Evolutionary conservation across 257 asterid genomes (phyloP).

Genomic region (Oldenlandia corymbosa): DNA sequence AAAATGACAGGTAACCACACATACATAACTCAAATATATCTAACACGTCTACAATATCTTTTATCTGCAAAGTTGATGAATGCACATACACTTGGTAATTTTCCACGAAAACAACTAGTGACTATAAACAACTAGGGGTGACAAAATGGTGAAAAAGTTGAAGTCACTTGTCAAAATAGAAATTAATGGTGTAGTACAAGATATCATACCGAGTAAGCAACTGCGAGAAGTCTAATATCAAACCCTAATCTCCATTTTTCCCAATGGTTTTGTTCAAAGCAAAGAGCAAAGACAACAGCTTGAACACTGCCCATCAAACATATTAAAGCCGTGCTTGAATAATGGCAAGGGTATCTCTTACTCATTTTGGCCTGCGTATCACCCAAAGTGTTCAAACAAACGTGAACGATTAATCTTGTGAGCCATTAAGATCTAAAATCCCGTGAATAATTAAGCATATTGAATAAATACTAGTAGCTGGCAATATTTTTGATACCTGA

Average conservation of each 20-base stretch:
- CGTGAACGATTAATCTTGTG: background rate
- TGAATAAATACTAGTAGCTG: no score
- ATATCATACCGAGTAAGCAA: slow-evolving; percentile 48
- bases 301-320: slow-evolving; percentile 55
- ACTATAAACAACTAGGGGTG: no score
- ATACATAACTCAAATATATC: no score
- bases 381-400: background rate
- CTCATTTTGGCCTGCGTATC: slow-evolving; percentile 47
- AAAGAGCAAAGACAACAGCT: slow-evolving; percentile 42
- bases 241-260: slow-evolving; percentile 62
- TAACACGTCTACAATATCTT: no score
- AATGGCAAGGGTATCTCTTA: slow-evolving; percentile 51
- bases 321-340: slow-evolving; percentile 69
- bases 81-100: no score
- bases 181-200: background rate
- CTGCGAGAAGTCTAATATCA: slow-evolving; percentile 47
- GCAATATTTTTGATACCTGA: slow-evolving; percentile 36
- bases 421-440: no score
- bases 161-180: no score
- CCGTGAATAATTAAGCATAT: background rate
- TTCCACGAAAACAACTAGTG: no score
- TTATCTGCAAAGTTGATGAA: no score
- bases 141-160: background rate
- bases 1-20: no score
- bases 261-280: slow-evolving; percentile 36